phyloP scores from a whole-genome alignment of 2,329 filamentous ascomycete species.

The Acephala macrosclerotiorum region DNA sequence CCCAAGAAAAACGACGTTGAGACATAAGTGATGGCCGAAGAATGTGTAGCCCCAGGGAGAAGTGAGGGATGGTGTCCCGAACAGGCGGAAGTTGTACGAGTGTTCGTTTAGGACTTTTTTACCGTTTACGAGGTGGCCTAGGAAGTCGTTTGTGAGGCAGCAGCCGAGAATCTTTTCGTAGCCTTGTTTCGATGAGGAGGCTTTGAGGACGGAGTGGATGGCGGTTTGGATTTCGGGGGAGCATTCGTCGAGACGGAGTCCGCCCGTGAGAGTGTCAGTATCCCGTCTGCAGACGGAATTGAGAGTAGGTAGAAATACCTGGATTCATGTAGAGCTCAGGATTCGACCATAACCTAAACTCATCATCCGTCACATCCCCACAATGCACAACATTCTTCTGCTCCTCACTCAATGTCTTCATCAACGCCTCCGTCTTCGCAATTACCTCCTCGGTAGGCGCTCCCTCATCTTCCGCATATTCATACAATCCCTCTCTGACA shows the following conservation, averaged over 20 bases:
- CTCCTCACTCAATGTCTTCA: constrained; percentile 32
- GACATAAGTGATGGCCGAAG: constrained; percentile 81
- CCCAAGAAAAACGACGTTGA: constrained; percentile 72
- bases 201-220: constrained; percentile 38
- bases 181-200: constrained; percentile 36
- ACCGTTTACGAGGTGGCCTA: constrained; percentile 40
- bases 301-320: constrained; percentile 23
- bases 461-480: constrained; percentile 41
- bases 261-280: constrained; percentile 28
- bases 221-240: constrained; percentile 34
- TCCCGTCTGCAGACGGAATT: neutral
- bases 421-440: constrained; percentile 26
- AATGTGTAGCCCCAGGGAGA: constrained; percentile 41
- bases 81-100: constrained; percentile 41
- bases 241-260: constrained; percentile 40
- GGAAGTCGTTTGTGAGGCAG: constrained; percentile 41
- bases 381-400: constrained; percentile 36
- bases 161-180: constrained; percentile 41
- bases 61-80: constrained; percentile 36
- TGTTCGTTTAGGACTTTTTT: constrained; percentile 41
- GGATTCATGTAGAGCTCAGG: constrained; percentile 43
- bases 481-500: constrained; percentile 37
- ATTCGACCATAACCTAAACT: constrained; percentile 43
- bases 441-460: constrained; percentile 39
- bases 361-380: constrained; percentile 39